These are phyloP conservation scores for Limnomonas spitsbergensis DNA, from an alignment of 139 green algal species.

Conservation along the genomic window DNA sequence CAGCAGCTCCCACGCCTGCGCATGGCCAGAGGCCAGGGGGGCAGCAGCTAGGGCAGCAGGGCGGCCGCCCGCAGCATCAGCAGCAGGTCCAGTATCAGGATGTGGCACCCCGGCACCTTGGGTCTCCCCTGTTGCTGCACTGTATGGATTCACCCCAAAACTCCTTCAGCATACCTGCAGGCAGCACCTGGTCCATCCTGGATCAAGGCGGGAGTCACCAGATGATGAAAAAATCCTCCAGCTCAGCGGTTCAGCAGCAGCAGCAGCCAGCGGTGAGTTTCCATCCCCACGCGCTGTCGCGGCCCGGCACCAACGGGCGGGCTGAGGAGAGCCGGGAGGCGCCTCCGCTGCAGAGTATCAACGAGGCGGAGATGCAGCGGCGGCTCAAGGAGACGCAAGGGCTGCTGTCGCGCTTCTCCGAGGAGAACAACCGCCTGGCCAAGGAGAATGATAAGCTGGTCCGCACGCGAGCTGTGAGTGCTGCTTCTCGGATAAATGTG, in stretches of 20 bases:
- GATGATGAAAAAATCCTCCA: neutral
- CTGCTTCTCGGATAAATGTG: too few relatives aligned
- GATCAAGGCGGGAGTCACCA: neutral
- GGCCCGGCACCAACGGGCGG: too few relatives aligned
- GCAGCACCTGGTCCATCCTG: conserved; percentile 15
- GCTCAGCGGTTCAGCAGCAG: too few relatives aligned
- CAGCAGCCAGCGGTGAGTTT: too few relatives aligned
- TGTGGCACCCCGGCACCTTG: neutral
- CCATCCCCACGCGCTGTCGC: too few relatives aligned
- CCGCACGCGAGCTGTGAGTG: conserved; percentile 11
- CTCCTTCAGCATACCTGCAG: neutral
- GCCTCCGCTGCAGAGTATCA: neutral
- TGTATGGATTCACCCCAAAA: neutral
- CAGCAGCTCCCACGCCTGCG: neutral
- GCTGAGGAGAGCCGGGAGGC: neutral
- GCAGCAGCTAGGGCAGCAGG: too few relatives aligned
- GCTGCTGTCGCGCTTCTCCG: conserved; percentile 47
- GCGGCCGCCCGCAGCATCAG: neutral
- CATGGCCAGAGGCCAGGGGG: neutral
- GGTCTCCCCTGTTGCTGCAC: neutral
- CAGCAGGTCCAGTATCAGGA: neutral
- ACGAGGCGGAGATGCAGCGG: neutral
- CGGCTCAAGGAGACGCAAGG: conserved; percentile 50
- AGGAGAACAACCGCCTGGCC: conserved; percentile 70
- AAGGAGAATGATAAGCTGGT: conserved; percentile 58